Evolutionary conservation across 148 eudicot species (phyloP).

Genomic region (Hydrangea macrophylla): DNA sequence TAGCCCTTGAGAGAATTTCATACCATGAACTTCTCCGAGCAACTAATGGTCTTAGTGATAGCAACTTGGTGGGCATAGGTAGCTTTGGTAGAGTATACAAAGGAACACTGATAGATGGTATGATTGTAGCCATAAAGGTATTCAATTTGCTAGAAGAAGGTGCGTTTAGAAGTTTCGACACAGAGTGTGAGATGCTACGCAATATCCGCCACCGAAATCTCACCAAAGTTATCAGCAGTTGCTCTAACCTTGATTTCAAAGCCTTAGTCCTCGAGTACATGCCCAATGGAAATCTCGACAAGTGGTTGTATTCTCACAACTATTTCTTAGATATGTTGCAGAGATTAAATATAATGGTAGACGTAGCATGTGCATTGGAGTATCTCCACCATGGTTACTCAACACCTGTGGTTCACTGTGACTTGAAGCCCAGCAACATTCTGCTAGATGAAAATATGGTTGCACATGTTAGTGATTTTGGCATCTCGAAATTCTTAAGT

Average conservation of each 20-base stretch:
- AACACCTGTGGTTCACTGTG: slow-evolving; percentile 21
- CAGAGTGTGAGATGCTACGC: slow-evolving; percentile 18
- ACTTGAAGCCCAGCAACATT: slow-evolving; percentile 23
- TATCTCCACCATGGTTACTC: slow-evolving; percentile 19
- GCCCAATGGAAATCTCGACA: slow-evolving; percentile 22
- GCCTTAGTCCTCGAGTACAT: slow-evolving; percentile 20
- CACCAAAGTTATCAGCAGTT: slow-evolving; percentile 17
- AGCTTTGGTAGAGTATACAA: slow-evolving; percentile 21
- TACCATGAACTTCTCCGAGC: slow-evolving; percentile 12
- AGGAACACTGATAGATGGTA: slow-evolving; percentile 6
- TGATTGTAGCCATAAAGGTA: slow-evolving; percentile 13
- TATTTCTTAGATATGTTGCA: slow-evolving; percentile 8
- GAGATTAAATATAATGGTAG: slow-evolving; percentile 17
- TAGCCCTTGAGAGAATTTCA: slow-evolving; percentile 5
- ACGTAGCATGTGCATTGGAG: slow-evolving; percentile 20
- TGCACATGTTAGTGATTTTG: slow-evolving; percentile 21
- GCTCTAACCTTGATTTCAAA: slow-evolving; percentile 17
- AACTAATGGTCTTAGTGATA: slow-evolving; percentile 15
- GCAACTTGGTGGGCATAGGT: slow-evolving; percentile 16
- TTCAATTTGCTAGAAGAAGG: slow-evolving; percentile 14
- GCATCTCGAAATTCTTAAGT: slow-evolving; percentile 18
- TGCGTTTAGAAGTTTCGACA: slow-evolving; percentile 12
- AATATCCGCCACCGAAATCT: slow-evolving; percentile 24
- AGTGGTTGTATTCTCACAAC: slow-evolving; percentile 15
- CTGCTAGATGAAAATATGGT: slow-evolving; percentile 19